A percentile compares a stretch with the other conserved stretches of the same genome.
Evolutionary conservation across 192 early-diverging fungal genomes (phyloP).

Genomic region (Coemansia sp.): DNA sequence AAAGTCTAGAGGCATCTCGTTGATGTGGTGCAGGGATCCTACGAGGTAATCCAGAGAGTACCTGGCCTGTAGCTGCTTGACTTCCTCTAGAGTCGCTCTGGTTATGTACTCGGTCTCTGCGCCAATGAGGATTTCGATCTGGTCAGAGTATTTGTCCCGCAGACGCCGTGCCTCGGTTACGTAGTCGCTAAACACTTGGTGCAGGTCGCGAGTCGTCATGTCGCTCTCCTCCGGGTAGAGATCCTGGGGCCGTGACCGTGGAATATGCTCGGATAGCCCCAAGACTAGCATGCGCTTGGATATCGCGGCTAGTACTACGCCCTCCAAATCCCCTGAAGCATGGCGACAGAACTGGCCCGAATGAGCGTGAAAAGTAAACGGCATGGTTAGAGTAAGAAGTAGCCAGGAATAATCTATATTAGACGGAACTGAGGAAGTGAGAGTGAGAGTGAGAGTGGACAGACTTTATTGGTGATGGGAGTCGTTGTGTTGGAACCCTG

Average conservation of each 20-base stretch:
- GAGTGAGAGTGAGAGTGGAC: no score
- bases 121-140: slow-evolving; percentile 75
- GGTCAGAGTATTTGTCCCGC: slow-evolving; percentile 58
- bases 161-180: slow-evolving; percentile 70
- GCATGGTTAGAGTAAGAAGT: slow-evolving; percentile 49
- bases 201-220: slow-evolving; percentile 64
- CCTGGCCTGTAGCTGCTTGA: slow-evolving; percentile 49
- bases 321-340: slow-evolving; percentile 80
- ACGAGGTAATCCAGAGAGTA: slow-evolving; percentile 80
- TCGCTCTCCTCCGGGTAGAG: slow-evolving; percentile 92
- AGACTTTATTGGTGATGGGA: neutral
- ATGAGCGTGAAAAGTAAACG: slow-evolving; percentile 87
- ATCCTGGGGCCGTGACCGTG: slow-evolving; percentile 69
- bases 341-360: slow-evolving; percentile 96
- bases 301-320: slow-evolving; percentile 76
- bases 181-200: slow-evolving; percentile 64
- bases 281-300: slow-evolving; percentile 66
- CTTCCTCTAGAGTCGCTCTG: slow-evolving; percentile 48
- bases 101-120: slow-evolving; percentile 89
- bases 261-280: slow-evolving; percentile 93
- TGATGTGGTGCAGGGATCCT: slow-evolving; percentile 90
- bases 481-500: no score
- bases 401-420: neutral
- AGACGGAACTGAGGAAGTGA: neutral
- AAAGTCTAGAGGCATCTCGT: slow-evolving; percentile 82